phyloP scores from a whole-genome alignment of 1,284 basidiomycete genomes.

The Heliocybe sulcata region DNA sequence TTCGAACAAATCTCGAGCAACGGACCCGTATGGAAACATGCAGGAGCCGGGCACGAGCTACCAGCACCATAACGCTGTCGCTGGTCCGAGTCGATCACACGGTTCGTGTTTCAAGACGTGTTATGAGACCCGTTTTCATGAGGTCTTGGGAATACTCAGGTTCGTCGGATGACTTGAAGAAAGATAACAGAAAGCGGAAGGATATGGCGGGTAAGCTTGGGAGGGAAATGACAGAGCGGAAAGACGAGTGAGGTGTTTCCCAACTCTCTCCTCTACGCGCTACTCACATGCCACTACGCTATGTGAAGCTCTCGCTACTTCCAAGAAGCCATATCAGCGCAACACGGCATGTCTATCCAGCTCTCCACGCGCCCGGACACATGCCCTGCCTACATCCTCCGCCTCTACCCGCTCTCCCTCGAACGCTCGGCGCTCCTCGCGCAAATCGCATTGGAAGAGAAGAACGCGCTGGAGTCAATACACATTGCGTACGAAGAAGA shows the following conservation, averaged over 20 bases:
- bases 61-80: conserved; percentile 14
- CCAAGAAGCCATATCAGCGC: conserved; percentile 43
- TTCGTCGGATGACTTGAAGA: conserved; percentile 13
- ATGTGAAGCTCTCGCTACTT: conserved; percentile 35
- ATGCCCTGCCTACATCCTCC: conserved; percentile 55
- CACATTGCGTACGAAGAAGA: conserved; percentile 72
- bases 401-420: conserved; percentile 61
- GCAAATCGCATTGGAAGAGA: conserved; percentile 57
- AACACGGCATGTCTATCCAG: conserved; percentile 49
- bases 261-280: conserved; percentile 10
- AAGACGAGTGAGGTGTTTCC: conserved; percentile 56
- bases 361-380: conserved; percentile 61
- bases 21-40: conserved; percentile 12
- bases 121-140: conserved; percentile 4
- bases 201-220: conserved; percentile 60
- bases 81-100: conserved; percentile 33
- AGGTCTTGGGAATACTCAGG: conserved; percentile 23
- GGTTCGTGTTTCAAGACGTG: conserved; percentile 20
- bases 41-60: conserved; percentile 11
- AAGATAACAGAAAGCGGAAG: conserved; percentile 56
- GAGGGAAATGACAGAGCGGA: conserved; percentile 62
- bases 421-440: conserved; percentile 68
- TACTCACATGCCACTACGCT: conserved; percentile 17
- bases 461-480: conserved; percentile 51
- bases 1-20: conserved; percentile 18